A percentile compares a stretch with the other conserved stretches of the same genome.
phyloP scores from a whole-genome alignment of 2,329 filamentous ascomycete species.

The Exserohilum turcica region DNA sequence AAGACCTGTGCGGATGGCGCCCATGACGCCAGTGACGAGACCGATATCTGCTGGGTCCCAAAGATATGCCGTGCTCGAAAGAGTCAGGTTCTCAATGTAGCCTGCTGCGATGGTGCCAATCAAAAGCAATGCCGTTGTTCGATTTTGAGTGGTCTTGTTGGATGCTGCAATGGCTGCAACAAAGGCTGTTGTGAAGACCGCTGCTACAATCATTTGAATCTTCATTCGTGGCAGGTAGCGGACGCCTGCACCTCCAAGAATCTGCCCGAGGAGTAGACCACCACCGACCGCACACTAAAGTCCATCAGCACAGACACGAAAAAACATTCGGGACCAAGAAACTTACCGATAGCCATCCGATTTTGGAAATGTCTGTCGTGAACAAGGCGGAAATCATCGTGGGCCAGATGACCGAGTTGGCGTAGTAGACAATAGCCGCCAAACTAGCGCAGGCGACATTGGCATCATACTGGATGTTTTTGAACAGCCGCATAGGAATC shows the following conservation, averaged over 20 bases:
- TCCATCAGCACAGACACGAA: conserved; percentile 8
- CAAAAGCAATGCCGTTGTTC: conserved; percentile 29
- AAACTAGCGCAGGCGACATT: conserved; percentile 41
- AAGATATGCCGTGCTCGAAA: conserved; percentile 33
- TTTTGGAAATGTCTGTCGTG: conserved; percentile 33
- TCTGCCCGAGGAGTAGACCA: conserved; percentile 40
- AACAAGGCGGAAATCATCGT: conserved; percentile 37
- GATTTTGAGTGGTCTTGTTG: conserved; percentile 20
- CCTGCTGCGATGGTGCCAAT: conserved; percentile 35
- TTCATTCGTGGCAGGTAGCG: conserved; percentile 38
- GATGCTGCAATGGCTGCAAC: conserved; percentile 33
- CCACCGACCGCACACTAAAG: conserved; percentile 37
- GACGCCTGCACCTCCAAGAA: conserved; percentile 38
- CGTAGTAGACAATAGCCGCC: conserved; percentile 44
- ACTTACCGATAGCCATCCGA: conserved; percentile 41
- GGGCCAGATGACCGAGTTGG: conserved; percentile 41
- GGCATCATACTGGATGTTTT: conserved; percentile 40
- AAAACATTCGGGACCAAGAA: too few species aligned
- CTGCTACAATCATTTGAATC: conserved; percentile 40
- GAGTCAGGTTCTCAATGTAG: conserved; percentile 41
- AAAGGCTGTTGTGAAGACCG: conserved; percentile 31
- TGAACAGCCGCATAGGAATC: conserved; percentile 47
- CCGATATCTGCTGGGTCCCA: conserved; percentile 43
- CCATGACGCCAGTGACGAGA: conserved; percentile 38
- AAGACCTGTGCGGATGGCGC: conserved; percentile 35